Conservation (phyloP, 2,329 filamentous ascomycete species). For the Colletotrichum echinochloae region DNA sequence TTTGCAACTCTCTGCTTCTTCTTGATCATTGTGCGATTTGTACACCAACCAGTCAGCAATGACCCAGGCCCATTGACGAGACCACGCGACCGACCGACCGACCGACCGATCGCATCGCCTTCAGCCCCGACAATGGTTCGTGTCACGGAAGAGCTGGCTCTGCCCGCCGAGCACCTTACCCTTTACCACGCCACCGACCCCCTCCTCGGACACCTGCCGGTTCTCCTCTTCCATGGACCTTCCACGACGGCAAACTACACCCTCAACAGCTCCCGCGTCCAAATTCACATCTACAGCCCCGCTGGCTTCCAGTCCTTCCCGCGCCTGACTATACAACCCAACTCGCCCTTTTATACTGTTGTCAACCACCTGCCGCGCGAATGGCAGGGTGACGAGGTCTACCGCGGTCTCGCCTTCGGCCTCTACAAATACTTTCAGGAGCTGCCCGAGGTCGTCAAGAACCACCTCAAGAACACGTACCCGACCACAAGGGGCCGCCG, state of each 20-base stretch:
- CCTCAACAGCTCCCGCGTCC: slow-evolving; percentile 90
- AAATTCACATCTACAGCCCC: slow-evolving; percentile 90
- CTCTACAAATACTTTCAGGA: slow-evolving; percentile 95
- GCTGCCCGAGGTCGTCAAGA: slow-evolving; percentile 81
- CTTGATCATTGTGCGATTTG: slow-evolving; percentile 23
- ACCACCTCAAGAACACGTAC: slow-evolving; percentile 71
- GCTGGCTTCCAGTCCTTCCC: slow-evolving; percentile 91
- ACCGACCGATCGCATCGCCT: slow-evolving; percentile 36
- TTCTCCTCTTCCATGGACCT: slow-evolving; percentile 92
- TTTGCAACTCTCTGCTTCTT: slow-evolving; percentile 13
- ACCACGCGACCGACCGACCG: slow-evolving; percentile 36
- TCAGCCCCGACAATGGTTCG: slow-evolving; percentile 77
- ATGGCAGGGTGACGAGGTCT: slow-evolving; percentile 94
- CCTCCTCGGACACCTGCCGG: slow-evolving; percentile 80
- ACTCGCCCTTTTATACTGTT: slow-evolving; percentile 89
- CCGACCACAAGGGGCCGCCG: slow-evolving; percentile 65
- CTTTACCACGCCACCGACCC: slow-evolving; percentile 93
- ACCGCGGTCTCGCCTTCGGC: slow-evolving; percentile 90
- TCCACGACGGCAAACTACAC: slow-evolving; percentile 90
- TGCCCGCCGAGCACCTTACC: slow-evolving; percentile 83
- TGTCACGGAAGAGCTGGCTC: slow-evolving; percentile 80
- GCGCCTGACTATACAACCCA: slow-evolving; percentile 92
- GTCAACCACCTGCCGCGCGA: slow-evolving; percentile 92
- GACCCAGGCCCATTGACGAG: slow-evolving; percentile 45
- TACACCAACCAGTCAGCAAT: slow-evolving; percentile 42